These are phyloP conservation scores for Helminthosporium solani DNA, from an alignment of 2,329 filamentous ascomycete species.

Conservation along the genomic window DNA sequence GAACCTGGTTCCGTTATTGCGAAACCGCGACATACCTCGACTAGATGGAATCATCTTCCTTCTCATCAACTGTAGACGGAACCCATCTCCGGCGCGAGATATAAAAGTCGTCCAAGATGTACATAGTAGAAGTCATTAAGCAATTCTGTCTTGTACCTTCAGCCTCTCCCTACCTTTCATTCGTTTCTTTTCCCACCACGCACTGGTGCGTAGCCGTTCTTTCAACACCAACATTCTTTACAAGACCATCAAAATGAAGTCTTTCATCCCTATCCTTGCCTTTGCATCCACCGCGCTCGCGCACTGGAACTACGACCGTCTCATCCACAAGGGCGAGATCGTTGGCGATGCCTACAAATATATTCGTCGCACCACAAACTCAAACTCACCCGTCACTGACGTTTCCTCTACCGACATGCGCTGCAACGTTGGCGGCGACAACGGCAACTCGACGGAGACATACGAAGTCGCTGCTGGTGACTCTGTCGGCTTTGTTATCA, in stretches of 20 bases:
- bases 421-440: slow-evolving; percentile 16
- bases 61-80: neutral
- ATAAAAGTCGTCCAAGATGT: slow-evolving; percentile 2
- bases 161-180: neutral
- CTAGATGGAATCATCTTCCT: neutral
- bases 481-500: slow-evolving; percentile 48
- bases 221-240: neutral
- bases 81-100: slow-evolving; percentile 5
- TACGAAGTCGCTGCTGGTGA: slow-evolving; percentile 36
- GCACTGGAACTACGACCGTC: slow-evolving; percentile 23
- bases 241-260: slow-evolving; percentile 11
- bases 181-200: neutral
- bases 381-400: slow-evolving; percentile 13
- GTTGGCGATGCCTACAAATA: slow-evolving; percentile 15
- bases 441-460: slow-evolving; percentile 5
- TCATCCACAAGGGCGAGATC: slow-evolving; percentile 18
- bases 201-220: neutral
- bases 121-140: neutral
- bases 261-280: slow-evolving; percentile 9
- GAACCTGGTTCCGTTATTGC: no score
- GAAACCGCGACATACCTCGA: no score
- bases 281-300: slow-evolving; percentile 9
- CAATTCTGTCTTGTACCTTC: no score
- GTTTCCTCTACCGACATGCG: slow-evolving; percentile 15
- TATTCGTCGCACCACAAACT: slow-evolving; percentile 15